Percentiles rank a stretch among this genome's conserved stretches.
Evolutionary conservation across 176 grass and related monocot genomes (phyloP).

Genomic region (Puccinellia tenuiflora): DNA sequence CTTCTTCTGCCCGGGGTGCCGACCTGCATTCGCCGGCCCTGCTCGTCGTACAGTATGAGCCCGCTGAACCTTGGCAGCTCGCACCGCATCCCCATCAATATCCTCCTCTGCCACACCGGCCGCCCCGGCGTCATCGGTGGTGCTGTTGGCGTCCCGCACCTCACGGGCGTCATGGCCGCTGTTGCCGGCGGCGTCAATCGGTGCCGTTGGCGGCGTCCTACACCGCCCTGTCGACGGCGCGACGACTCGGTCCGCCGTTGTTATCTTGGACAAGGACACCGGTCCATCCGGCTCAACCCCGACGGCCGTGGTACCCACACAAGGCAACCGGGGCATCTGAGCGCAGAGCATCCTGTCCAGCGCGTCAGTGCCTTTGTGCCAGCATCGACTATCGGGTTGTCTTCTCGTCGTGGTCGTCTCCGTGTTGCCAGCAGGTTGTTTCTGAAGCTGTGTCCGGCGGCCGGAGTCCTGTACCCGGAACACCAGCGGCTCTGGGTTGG

Average conservation of each 20-base stretch:
- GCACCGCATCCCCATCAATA: slow-evolving; percentile 44
- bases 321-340: neutral
- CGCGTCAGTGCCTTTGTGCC: neutral
- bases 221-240: neutral
- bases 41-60: slow-evolving; percentile 42
- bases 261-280: neutral
- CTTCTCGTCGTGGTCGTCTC: neutral
- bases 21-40: slow-evolving; percentile 19
- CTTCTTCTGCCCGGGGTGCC: slow-evolving; percentile 8
- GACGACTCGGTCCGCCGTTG: too few species aligned
- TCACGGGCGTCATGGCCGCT: neutral
- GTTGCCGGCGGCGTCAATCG: neutral
- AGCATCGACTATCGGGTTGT: neutral
- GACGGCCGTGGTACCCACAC: neutral
- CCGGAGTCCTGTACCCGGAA: neutral
- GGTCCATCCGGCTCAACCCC: neutral
- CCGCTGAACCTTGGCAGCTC: slow-evolving; percentile 46
- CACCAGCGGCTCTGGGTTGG: neutral
- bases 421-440: neutral
- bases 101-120: slow-evolving; percentile 45
- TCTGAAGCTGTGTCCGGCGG: neutral
- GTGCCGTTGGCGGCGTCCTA: neutral
- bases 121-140: slow-evolving; percentile 31
- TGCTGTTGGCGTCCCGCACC: slow-evolving; percentile 12
- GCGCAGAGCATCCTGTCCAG: slow-evolving; percentile 11